Evolutionary conservation across 2,329 filamentous ascomycete species (phyloP), one percentile per base, ranked within the genome.

Genomic region (Knufia petricola): DNA sequence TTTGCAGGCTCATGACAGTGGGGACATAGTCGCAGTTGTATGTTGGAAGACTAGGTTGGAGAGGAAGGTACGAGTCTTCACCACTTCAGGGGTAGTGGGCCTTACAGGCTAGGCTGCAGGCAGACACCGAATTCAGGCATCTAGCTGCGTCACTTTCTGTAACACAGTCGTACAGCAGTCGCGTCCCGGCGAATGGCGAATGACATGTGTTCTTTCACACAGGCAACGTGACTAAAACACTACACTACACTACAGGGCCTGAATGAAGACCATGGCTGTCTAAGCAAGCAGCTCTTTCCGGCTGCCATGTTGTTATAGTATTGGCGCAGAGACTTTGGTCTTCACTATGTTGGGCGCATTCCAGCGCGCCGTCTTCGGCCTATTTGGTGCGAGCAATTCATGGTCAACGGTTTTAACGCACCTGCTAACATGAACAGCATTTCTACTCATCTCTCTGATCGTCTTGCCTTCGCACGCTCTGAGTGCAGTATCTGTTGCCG

Each of bases 251-350:
- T n/a, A n/a, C n/a, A 28, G 12, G 26, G 6, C 12, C 26, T 28
- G 6, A 28, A 28, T 28, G 6, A 6, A 12, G 26, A 6, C 12
- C 26, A 28, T 6, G 34, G 6, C 17, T 20, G 34, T n/a, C 34
- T 37, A 20, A 7, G 17, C 34, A n/a, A n/a, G 15, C 34, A 37
- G 34, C 26, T 37, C 34, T 10, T 21, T 40, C 10, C 21, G 8
- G 21, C 6, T 17, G 17, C 23, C 17, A 32, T 44, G 41, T 31
- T 28, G 26, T 44, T 32, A 44, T 44, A 32, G 19, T 32, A 44
- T 32, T 34, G 9, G 40, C 17, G 10, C 6, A n/a, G 8, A 31
- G 9, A 10, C 17, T 32, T 19, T 31, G 20, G 4, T 31, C 15
- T 6, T n/a, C 26, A 34, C 13, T 4, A 47, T 47, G 44, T 13